Evolutionary conservation across 805 yeast genomes (phyloP).

Genomic region (Sporopachydermia lactativora): DNA sequence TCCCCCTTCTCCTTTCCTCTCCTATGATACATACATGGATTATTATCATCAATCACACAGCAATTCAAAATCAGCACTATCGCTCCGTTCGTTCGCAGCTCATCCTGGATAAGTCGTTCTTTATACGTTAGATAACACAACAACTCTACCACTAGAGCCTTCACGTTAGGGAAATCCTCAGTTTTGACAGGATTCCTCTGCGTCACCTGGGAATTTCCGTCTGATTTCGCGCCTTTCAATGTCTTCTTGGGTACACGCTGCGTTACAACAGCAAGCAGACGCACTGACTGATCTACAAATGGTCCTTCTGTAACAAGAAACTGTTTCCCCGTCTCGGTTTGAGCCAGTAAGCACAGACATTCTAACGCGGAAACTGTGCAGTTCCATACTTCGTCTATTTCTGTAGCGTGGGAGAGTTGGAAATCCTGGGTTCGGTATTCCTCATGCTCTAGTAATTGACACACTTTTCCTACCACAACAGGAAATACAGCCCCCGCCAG

Average conservation of each 20-base stretch:
- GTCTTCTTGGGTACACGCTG: background rate
- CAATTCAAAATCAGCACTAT: conserved; percentile 59
- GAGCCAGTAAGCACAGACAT: conserved; percentile 18
- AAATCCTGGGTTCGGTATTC: background rate
- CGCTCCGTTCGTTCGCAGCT: conserved; percentile 49
- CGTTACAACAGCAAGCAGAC: background rate
- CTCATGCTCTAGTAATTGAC: background rate
- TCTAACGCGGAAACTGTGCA: conserved; percentile 16
- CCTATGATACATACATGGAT: conserved; percentile 40
- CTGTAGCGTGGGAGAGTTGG: background rate
- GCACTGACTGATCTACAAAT: background rate
- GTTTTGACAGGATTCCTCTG: conserved; percentile 9
- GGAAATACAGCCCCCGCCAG: background rate
- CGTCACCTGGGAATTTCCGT: background rate
- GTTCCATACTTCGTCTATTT: conserved; percentile 1
- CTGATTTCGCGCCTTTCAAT: background rate
- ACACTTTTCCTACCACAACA: background rate
- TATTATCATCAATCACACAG: conserved; percentile 76
- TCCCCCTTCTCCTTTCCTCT: background rate
- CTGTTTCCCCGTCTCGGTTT: conserved; percentile 23
- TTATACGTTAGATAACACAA: conserved; percentile 42
- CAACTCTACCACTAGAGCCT: conserved; percentile 52
- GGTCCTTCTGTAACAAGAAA: conserved; percentile 20
- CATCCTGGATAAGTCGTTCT: conserved; percentile 48
- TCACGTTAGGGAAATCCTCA: conserved; percentile 45